Evolutionary conservation across 176 grass and related monocot species (phyloP).

Genomic region (Elaeis guineensis): DNA sequence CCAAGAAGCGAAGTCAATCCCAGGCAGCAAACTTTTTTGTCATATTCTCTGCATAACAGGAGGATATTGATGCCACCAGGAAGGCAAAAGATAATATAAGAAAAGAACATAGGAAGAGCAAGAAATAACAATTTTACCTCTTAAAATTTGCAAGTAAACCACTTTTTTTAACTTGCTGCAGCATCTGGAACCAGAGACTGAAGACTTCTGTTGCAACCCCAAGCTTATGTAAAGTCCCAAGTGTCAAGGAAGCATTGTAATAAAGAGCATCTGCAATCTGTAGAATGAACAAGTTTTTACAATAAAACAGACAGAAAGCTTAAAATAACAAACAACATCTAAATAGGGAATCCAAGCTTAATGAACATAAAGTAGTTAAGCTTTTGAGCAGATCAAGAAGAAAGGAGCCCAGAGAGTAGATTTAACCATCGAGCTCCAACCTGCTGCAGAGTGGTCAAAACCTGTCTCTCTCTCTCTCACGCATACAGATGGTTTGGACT

Average conservation of each 20-base stretch:
- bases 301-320: not conserved
- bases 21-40: conserved; percentile 82
- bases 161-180: conserved; percentile 70
- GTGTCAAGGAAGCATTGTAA: conserved; percentile 67
- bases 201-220: conserved; percentile 67
- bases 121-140: conserved; percentile 30
- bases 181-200: conserved; percentile 72
- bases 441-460: no score
- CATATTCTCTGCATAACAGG: conserved; percentile 52
- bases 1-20: conserved; percentile 70
- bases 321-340: no score
- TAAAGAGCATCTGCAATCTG: conserved; percentile 80
- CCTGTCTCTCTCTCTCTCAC: no score
- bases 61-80: no score
- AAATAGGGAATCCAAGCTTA: no score
- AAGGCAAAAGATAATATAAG: no score
- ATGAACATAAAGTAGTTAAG: no score
- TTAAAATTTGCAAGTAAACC: conserved; percentile 64
- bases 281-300: conserved; percentile 5
- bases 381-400: no score
- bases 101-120: not conserved
- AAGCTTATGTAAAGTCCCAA: conserved; percentile 58
- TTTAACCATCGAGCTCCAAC: no score
- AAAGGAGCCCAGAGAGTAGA: no score
- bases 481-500: no score